These are phyloP conservation scores for Viridothelium virens DNA, from an alignment of 495 filamentous ascomycete genomes.

Conservation along the genomic window DNA sequence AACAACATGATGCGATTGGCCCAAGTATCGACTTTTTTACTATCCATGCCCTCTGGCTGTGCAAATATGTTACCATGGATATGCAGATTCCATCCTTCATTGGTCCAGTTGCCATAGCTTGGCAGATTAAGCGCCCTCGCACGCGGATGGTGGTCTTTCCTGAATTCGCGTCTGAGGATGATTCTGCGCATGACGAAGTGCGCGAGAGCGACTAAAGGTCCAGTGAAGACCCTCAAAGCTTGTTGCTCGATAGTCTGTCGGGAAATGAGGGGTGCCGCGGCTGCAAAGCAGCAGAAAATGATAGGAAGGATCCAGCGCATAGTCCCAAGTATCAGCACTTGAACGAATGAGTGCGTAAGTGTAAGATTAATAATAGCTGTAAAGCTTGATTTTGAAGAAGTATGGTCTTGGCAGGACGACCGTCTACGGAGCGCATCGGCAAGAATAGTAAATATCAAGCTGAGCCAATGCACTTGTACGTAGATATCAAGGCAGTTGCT, in stretches of 20 bases:
- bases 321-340: neutral
- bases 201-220: neutral
- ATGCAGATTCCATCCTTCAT: slow-evolving; percentile 1
- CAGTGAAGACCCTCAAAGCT: neutral
- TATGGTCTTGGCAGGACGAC: neutral
- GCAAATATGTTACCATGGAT: slow-evolving; percentile 1
- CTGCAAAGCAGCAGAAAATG: neutral
- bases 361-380: neutral
- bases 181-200: neutral
- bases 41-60: neutral
- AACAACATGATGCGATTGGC: neutral
- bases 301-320: neutral
- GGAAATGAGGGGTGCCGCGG: neutral
- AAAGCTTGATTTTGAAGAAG: neutral
- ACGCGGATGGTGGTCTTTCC: neutral
- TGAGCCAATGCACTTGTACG: too few relatives aligned
- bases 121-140: slow-evolving; percentile 1
- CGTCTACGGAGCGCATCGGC: too few relatives aligned
- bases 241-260: neutral
- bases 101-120: slow-evolving; percentile 6
- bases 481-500: too few relatives aligned
- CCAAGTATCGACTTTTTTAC: neutral
- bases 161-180: neutral
- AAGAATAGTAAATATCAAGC: too few relatives aligned
- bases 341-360: neutral